Evolutionary conservation across 352 stramenopile species (phyloP).

Genomic region (Globisporangium sylvaticum): DNA sequence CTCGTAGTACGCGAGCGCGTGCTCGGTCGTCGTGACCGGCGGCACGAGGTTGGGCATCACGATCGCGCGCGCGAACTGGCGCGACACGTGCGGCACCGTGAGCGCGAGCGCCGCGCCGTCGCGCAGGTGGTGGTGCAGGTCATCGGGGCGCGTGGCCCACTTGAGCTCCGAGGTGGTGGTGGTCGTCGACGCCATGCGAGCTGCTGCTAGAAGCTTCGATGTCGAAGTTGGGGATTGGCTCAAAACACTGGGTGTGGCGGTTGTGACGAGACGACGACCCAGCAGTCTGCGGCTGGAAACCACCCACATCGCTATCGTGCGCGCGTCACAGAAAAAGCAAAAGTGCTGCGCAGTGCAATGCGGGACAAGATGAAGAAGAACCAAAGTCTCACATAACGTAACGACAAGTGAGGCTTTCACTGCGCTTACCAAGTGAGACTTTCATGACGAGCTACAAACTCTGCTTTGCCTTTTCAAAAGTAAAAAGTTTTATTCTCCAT

Average conservation of each 20-base stretch:
- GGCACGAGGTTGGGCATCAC: slow-evolving; percentile 99
- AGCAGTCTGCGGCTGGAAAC: slow-evolving; percentile 11
- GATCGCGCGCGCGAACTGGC: slow-evolving; percentile 88
- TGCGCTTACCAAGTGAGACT: not conserved
- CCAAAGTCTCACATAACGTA: slow-evolving; percentile 3
- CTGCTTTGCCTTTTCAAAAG: slow-evolving; percentile 2
- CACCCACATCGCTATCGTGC: slow-evolving; percentile 2
- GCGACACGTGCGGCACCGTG: slow-evolving; percentile 77
- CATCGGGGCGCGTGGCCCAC: slow-evolving; percentile 79
- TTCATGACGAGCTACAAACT: not conserved
- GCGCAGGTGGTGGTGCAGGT: slow-evolving; percentile 98
- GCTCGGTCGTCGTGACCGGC: slow-evolving; percentile 93
- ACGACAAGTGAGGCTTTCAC: not conserved
- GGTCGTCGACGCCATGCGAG: not conserved
- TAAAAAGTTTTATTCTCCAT: slow-evolving; percentile 10
- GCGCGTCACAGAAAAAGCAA: not conserved
- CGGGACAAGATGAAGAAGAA: not conserved
- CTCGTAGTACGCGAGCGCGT: slow-evolving; percentile 95
- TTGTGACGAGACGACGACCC: not conserved
- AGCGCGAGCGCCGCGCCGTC: slow-evolving; percentile 83
- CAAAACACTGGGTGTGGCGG: not conserved
- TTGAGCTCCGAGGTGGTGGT: slow-evolving; percentile 24
- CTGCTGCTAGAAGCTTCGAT: not conserved
- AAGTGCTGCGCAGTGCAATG: not conserved
- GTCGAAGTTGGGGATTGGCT: slow-evolving; percentile 10